Conservation (phyloP, 1,284 basidiomycete species). For the Cerioporus squamosus region DNA sequence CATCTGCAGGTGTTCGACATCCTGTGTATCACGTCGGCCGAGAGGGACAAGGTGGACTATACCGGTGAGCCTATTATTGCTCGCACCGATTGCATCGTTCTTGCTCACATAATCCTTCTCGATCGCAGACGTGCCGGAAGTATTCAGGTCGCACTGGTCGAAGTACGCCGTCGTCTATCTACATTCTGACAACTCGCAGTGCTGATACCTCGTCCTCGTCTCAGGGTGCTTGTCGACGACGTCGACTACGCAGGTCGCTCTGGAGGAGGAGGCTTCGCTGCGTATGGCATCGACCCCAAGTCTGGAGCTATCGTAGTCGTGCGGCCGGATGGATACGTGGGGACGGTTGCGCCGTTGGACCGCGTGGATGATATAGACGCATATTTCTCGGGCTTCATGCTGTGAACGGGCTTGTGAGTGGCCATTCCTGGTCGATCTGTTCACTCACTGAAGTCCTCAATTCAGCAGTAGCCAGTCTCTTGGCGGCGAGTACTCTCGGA, state of each 20-base stretch:
- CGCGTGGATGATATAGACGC: constrained; percentile 44
- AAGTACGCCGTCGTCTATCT: constrained; percentile 46
- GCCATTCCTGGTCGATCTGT: no score
- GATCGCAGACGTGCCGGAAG: constrained; percentile 47
- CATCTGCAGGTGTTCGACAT: constrained; percentile 52
- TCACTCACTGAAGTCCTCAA: no score
- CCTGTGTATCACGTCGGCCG: constrained; percentile 51
- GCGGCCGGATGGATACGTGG: constrained; percentile 80
- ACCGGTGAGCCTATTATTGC: constrained; percentile 26
- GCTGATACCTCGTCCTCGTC: background rate
- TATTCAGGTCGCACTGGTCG: constrained; percentile 67
- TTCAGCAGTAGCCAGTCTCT: no score
- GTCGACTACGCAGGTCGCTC: constrained; percentile 32
- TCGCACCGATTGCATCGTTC: background rate
- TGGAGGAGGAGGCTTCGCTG: constrained; percentile 47
- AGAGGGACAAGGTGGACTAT: constrained; percentile 50
- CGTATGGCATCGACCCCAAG: constrained; percentile 56
- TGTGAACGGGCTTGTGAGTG: background rate
- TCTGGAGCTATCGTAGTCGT: constrained; percentile 71
- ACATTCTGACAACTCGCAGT: no score
- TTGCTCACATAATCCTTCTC: background rate
- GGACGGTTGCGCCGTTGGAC: constrained; percentile 57
- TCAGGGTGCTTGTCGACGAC: constrained; percentile 41
- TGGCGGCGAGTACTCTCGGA: no score
- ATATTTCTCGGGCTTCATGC: constrained; percentile 55